Conservation (phyloP, 2,329 filamentous ascomycete genomes). For the Chaetomium sp. region DNA sequence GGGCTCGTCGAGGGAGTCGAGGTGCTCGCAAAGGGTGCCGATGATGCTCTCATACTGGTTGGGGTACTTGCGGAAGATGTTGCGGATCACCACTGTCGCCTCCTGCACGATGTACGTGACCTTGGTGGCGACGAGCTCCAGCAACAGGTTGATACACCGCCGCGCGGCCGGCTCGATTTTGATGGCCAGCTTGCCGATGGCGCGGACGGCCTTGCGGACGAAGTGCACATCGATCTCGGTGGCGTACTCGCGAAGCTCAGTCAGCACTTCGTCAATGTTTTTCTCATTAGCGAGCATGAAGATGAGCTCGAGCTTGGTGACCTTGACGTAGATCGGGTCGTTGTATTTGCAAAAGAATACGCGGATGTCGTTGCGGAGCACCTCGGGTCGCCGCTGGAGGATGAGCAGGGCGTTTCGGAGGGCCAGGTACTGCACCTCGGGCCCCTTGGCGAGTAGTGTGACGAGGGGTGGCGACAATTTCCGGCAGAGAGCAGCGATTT, state of each 20-base stretch:
- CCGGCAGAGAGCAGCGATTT: conserved; percentile 81
- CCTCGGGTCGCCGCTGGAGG: conserved; percentile 87
- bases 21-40: conserved; percentile 88
- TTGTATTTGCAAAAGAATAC: conserved; percentile 99
- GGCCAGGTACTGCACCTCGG: conserved; percentile 97
- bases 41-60: conserved; percentile 99
- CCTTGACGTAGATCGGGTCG: conserved; percentile 98
- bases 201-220: conserved; percentile 93
- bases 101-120: conserved; percentile 99
- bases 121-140: conserved; percentile 96
- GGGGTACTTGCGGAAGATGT: conserved; percentile 98
- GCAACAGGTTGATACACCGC: conserved; percentile 86
- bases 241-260: conserved; percentile 92
- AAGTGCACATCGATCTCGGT: conserved; percentile 99
- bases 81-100: conserved; percentile 96
- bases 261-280: conserved; percentile 94
- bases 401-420: conserved; percentile 92
- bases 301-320: conserved; percentile 96
- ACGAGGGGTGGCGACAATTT: conserved; percentile 95
- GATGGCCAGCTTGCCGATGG: conserved; percentile 96
- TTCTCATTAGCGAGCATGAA: conserved; percentile 97
- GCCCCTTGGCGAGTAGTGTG: conserved; percentile 90
- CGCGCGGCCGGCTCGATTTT: conserved; percentile 95
- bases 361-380: conserved; percentile 91
- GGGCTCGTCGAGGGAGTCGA: conserved; percentile 94